Base-by-base conservation (phyloP, 139 green algal species). In the Chlamydomonas schloesseri region DNA sequence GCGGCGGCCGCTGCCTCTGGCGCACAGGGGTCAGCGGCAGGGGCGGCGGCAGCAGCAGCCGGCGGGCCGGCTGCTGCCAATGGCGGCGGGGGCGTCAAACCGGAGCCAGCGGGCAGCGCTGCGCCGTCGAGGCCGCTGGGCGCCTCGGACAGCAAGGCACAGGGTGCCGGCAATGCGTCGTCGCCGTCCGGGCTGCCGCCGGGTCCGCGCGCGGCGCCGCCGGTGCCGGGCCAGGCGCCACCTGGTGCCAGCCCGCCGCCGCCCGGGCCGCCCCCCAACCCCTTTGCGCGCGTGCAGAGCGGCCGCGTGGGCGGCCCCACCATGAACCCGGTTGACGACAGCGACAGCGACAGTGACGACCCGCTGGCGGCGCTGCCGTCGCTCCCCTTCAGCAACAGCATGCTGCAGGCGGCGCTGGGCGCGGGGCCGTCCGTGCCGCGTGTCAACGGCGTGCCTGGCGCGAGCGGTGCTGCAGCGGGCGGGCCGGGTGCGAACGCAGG, bases 251-350 rank as follows among this genome's bases (percentile, higher is more conserved):
- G 68, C 33, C 29, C 34, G 20, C 34, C 80, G 65, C 67, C 81
- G 18, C 15, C 69, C 21, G 79, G 79, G 26, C 79, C 79, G 33
- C 79, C 79, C 1, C 81, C 81, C 53, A 87, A 87, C 73, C 81
- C 81, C 3, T 87, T 87, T 47, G 69, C 55, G 24, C 79, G 79
- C 18, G 67, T 85, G 50, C 81, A 87, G 36, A 78, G 65, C 36
- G n/a, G 55, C 55, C 20, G 18, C 64, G 15, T 71, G 14, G 26
- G 13, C 37, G 20, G 67, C 18, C 50, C 81, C 17, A 36, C 33
- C 10, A 55, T 62, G 17, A 55, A 72, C 6, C 72, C 81, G 14
- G 81, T 80, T 34, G 69, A 86, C 20, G 26, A 26, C 4, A 70
- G 71, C 6, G 80, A 85, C 31, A 33, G 18, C 10, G 80, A 77